Evolutionary conservation across 805 yeast genomes (phyloP), one percentile per base, ranked within the genome.

Genomic region (Barnettozyma vustinii): DNA sequence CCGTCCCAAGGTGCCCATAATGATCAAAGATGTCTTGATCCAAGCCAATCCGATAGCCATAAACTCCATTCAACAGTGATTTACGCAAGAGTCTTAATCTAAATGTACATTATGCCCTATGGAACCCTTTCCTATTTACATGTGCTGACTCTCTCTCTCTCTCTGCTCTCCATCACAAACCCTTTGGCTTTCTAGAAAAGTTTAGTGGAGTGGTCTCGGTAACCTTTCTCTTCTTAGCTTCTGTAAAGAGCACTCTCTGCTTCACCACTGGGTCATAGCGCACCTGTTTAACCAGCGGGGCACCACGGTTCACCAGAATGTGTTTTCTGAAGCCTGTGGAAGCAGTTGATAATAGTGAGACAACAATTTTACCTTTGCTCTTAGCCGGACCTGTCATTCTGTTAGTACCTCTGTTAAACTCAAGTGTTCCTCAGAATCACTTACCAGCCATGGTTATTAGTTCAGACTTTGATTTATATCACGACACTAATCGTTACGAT

Each of bases 241-340:
- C 99, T 27, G 82, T 81, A 72, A 94, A 92, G 52, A 92, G 73
- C 46, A 94, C 96, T 71, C 90, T 97, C 67, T 96, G 82, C 68
- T 86, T 82, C 10, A 88, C 97, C 2, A 83, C 60, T 2, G 96
- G 96, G 63, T 89, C 97, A 62, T 89, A 89, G 59, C 94, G 79
- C 30, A 91, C 84, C 62, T 89, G 94, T 43, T 80, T 81, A 53
- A 92, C 82, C 49, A 80, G 73, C 44, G 87, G 87, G 3, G 95
- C 81, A 47, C 87, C 81, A 72, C 97, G 83, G 44, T 90, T 94
- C 42, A 91, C 79, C 45, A 81, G 73, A 56, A 90, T 79, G 64
- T 90, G 84, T 63, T 95, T 81, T 64, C 81, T 81, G 67, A 76
- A 87, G 1, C 98, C 98, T 1, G 98, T 91, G 58, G 84, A 80